A percentile compares a stretch with the other conserved stretches of the same genome.
These are phyloP conservation scores for Conoideocrella luteorostrata DNA, from an alignment of 2,329 filamentous ascomycete genomes.

Conservation along the genomic window DNA sequence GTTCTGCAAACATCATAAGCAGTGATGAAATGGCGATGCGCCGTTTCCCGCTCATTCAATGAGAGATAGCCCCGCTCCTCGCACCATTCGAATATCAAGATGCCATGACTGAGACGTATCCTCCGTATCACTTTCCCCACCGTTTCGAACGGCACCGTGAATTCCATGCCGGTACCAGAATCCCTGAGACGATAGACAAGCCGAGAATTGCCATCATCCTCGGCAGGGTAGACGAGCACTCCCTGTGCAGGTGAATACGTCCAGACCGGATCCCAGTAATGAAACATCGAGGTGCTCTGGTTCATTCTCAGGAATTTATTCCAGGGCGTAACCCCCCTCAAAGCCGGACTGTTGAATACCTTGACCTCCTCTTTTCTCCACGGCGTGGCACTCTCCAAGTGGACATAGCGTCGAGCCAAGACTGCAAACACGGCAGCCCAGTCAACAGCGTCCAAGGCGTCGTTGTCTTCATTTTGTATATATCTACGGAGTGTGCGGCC, in stretches of 20 bases:
- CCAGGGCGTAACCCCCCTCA: constrained; percentile 38
- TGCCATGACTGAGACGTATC: constrained; percentile 42
- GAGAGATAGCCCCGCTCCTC: constrained; percentile 42
- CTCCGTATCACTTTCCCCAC: constrained; percentile 45
- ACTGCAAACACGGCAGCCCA: constrained; percentile 40
- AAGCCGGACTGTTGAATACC: constrained; percentile 14
- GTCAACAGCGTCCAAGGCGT: constrained; percentile 16
- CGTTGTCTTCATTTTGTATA: constrained; percentile 7
- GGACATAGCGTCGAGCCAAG: constrained; percentile 48
- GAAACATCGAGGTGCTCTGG: constrained; percentile 32
- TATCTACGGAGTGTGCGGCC: constrained; percentile 30
- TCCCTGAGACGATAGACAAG: constrained; percentile 41
- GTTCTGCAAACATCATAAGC: constrained; percentile 42
- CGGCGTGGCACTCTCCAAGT: constrained; percentile 42
- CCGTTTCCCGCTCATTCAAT: constrained; percentile 42
- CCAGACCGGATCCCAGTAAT: constrained; percentile 46
- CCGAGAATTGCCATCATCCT: constrained; percentile 1
- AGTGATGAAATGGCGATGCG: constrained; percentile 54
- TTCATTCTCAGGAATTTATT: constrained; percentile 36
- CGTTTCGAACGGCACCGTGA: constrained; percentile 44
- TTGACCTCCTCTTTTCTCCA: constrained; percentile 21
- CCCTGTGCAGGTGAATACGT: constrained; percentile 46
- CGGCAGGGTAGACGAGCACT: constrained; percentile 45
- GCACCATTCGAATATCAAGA: constrained; percentile 62
- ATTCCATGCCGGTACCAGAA: constrained; percentile 35